Base-by-base conservation (phyloP, 805 yeast species). In the Suhomyces sp. region DNA sequence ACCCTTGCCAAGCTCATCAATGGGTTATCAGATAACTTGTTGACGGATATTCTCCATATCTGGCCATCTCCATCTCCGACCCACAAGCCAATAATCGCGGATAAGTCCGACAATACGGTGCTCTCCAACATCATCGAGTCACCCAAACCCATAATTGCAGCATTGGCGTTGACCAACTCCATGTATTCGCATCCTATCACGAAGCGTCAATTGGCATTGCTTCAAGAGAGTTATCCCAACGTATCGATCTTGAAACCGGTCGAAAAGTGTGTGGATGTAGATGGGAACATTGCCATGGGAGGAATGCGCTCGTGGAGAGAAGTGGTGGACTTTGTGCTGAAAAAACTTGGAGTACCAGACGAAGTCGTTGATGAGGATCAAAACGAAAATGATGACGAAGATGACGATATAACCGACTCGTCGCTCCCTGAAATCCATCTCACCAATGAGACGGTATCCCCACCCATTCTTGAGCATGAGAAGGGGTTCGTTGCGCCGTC, bases 181-280 rank as follows among this genome's bases (percentile, higher is more conserved):
- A 54, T 54, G 58, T 54, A 54, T 36, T 29, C 56, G 7, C 60
- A 54, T 39, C 58, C 58, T 7, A 48, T 54, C 23, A 53, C 60
- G 4, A 45, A 45, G 35, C 35, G 43, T 22, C 60, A 54, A 30
- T 36, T 54, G 38, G 34, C 26, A 3, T 11, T 40, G 18, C 40
- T 54, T 17, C 56, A 49, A 31, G 58, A 54, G 32, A 46, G 49
- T 3, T 53, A 47, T 28, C 55, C 56, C 4, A 48, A 49, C 25
- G 50, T 53, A 48, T 31, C 40, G 7, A 48, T 54, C 10, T 43
- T 54, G 27, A 53, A 54, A 29, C 60, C 60, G 10, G 58, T 53
- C 11, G 60, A 54, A 25, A 54, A 54, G 26, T 50, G 45, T 23
- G 50, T 49, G 16, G 55, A 52, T 33, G 44, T 45, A 6, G 55